Conservation (phyloP, 805 yeast species). For the Pichia eremophila region DNA sequence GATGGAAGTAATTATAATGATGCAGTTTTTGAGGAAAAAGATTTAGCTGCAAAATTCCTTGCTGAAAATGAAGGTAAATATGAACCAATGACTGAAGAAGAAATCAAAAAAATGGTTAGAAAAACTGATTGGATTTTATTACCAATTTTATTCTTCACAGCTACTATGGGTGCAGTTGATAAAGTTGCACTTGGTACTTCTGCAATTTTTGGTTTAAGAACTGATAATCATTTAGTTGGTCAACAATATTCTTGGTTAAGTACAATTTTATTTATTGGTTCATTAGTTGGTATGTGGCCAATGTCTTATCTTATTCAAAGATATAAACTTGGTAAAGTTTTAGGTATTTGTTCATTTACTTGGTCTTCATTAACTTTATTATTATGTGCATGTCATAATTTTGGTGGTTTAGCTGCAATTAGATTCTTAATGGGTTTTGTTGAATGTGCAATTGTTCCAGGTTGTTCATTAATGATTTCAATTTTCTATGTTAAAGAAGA, state of each 20-base stretch:
- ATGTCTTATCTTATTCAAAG: conserved; percentile 34
- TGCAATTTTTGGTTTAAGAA: conserved; percentile 18
- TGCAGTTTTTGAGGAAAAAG: not conserved
- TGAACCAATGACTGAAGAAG: conserved; percentile 18
- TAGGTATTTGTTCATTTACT: conserved; percentile 1
- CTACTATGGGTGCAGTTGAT: conserved; percentile 5
- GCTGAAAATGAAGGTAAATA: conserved; percentile 4
- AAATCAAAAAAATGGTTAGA: conserved; percentile 22
- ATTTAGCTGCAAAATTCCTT: conserved; percentile 3
- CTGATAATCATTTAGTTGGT: conserved; percentile 19
- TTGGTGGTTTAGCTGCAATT: conserved; percentile 31
- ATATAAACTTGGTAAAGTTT: conserved; percentile 1
- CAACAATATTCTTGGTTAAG: conserved; percentile 24
- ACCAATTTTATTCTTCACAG: conserved; percentile 18
- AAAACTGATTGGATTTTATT: conserved; percentile 30
- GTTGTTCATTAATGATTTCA: conserved; percentile 7
- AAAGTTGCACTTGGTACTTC: conserved; percentile 4
- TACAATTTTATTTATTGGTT: conserved; percentile 29
- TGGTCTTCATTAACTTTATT: conserved; percentile 3
- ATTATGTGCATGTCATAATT: conserved; percentile 1
- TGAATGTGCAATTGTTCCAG: conserved; percentile 21
- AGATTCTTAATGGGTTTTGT: conserved; percentile 39
- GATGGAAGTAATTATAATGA: not conserved
- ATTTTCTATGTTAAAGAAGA: conserved; percentile 17
- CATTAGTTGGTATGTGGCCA: conserved; percentile 39